Evolutionary conservation across 2,329 filamentous ascomycete genomes (phyloP), one percentile per base, ranked within the genome.

Genomic region (Myrmaecium sp.): DNA sequence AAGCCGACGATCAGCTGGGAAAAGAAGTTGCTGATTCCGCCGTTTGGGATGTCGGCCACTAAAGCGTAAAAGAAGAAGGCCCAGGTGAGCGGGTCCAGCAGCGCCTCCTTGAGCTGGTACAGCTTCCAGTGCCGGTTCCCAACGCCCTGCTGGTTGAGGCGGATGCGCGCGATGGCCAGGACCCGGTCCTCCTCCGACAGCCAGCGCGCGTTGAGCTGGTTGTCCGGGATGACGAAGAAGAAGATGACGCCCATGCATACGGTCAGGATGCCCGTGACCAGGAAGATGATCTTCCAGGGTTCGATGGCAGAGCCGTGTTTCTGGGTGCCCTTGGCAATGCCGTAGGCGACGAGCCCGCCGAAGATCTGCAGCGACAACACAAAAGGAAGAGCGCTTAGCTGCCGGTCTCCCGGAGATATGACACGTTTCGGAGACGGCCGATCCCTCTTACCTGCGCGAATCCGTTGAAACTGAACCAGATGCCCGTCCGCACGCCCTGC

Each of bases 401-500:
- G n/a, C n/a, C n/a, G n/a, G n/a, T 8, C 6, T 3, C 2, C 7
- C 14, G 6, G 19, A 10, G 14, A 14, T 17, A 3, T 8, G 12
- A 13, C 3, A 5, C 16, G 5, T 6, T 14, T 16, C 12, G 5
- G 14, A 8, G 5, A 4, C 3, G 15, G 4, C 5, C n/a, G 7
- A 12, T 2, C 5, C 5, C 10, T 14, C 19, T n/a, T 31, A 37
- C 35, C 33, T 52, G 69, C 0, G 64, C 70, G 27, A 63, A 63
- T 2, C 70, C 70, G 33, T 74, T 74, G 53, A 74, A 76, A 26
- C 56, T 63, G 49, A 77, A 78, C 74, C 74, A 80, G 29, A 77
- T 64, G 4, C 63, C 65, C 1, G 65, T 66, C 6, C 74, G 55
- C 0, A 58, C 53, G 2, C 67, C 69, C 50, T 79, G 74, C 43